Percentiles rank a stretch among this genome's conserved stretches.
Evolutionary conservation across 495 filamentous ascomycete genomes (phyloP).

Genomic region (Hypoxylon rickii): DNA sequence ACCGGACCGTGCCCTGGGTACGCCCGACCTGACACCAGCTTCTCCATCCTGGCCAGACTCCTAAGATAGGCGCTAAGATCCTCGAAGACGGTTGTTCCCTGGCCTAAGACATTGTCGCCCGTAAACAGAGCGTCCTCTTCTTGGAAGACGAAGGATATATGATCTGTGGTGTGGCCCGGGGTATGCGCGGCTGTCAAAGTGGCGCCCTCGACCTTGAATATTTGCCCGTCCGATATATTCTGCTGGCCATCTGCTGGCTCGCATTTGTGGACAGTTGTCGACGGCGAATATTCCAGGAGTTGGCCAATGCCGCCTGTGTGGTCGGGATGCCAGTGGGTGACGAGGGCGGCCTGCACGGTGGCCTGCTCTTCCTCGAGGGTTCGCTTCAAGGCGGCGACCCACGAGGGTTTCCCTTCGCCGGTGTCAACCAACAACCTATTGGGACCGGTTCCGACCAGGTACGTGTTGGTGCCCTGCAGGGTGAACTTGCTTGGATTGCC

Average conservation of each 20-base stretch:
- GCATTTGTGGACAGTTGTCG: constrained; percentile 59
- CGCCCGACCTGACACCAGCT: constrained; percentile 65
- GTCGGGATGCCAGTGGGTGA: constrained; percentile 93
- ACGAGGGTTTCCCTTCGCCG: constrained; percentile 67
- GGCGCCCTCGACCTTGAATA: constrained; percentile 74
- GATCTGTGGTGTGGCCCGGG: constrained; percentile 87
- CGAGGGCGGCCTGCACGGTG: constrained; percentile 64
- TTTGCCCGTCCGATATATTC: constrained; percentile 70
- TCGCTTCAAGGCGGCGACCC: constrained; percentile 62
- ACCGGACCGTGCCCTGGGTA: constrained; percentile 90
- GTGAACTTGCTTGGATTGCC: constrained; percentile 79
- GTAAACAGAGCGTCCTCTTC: constrained; percentile 90
- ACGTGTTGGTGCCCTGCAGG: constrained; percentile 78
- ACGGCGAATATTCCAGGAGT: constrained; percentile 64
- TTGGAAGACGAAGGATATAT: constrained; percentile 73
- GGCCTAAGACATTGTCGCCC: constrained; percentile 91
- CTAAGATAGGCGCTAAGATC: constrained; percentile 72
- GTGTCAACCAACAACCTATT: constrained; percentile 79
- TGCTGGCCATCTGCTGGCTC: constrained; percentile 53
- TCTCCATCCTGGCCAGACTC: constrained; percentile 73
- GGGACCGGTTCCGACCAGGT: constrained; percentile 73
- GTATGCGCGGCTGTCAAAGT: constrained; percentile 75
- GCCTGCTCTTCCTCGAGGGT: constrained; percentile 69
- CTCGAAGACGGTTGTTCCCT: constrained; percentile 92
- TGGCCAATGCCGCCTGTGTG: constrained; percentile 77